Percentiles rank a stretch among this genome's conserved stretches.
These are phyloP conservation scores for Aspergillus persii DNA, from an alignment of 2,329 filamentous ascomycete species.

Conservation along the genomic window DNA sequence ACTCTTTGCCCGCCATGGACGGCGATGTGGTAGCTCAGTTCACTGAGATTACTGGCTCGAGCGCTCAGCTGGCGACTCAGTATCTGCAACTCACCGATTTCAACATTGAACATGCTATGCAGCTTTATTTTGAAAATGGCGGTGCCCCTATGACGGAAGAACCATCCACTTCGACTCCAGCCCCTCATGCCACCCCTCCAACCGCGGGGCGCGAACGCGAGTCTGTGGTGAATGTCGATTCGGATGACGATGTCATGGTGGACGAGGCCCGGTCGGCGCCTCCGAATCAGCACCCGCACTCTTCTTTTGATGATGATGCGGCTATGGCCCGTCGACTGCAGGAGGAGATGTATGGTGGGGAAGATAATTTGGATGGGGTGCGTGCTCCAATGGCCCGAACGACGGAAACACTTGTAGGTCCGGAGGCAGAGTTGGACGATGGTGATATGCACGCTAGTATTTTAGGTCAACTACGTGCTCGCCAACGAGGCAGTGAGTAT, in stretches of 20 bases:
- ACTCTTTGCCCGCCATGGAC: conserved; percentile 54
- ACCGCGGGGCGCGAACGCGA: conserved; percentile 51
- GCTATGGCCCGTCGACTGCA: conserved; percentile 89
- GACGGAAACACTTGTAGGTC: conserved; percentile 85
- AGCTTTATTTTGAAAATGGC: conserved; percentile 86
- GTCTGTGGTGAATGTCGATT: conserved; percentile 69
- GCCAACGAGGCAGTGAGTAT: conserved; percentile 38
- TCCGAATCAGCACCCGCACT: conserved; percentile 36
- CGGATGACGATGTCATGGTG: conserved; percentile 66
- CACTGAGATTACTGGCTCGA: conserved; percentile 74
- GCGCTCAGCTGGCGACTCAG: conserved; percentile 69
- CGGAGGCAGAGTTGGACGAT: conserved; percentile 55
- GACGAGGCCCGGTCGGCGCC: conserved; percentile 28
- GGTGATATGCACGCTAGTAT: conserved; percentile 61
- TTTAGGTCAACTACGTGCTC: conserved; percentile 61
- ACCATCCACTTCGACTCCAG: conserved; percentile 36
- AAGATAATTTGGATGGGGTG: conserved; percentile 63
- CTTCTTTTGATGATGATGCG: conserved; percentile 78
- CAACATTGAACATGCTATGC: conserved; percentile 80
- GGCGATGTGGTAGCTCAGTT: conserved; percentile 72
- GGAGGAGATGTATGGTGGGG: conserved; percentile 76
- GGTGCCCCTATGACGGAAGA: conserved; percentile 59
- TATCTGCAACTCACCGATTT: conserved; percentile 84
- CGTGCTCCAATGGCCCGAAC: conserved; percentile 88
- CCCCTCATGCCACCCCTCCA: conserved; percentile 25